A percentile compares a stretch with the other conserved stretches of the same genome.
Evolutionary conservation across 1,139 yeast species (phyloP).

Genomic region (Magnusiomyces tetraspermus): DNA sequence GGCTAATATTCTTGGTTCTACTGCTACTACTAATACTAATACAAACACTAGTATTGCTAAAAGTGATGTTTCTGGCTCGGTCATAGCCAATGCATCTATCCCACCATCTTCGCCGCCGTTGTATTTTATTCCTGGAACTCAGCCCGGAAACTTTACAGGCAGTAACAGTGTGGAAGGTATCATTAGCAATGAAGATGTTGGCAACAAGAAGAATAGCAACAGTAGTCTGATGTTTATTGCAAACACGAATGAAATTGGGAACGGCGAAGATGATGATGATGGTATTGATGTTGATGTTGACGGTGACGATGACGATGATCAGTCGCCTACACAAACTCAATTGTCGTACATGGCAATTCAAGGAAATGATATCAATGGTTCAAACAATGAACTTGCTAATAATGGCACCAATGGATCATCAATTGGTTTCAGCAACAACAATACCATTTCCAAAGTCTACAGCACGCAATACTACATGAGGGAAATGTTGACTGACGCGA

Average conservation of each 20-base stretch:
- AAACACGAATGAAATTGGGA: not conserved
- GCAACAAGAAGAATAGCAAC: not conserved
- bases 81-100: not conserved
- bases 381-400: not conserved
- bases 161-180: not conserved
- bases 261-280: not conserved
- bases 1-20: too few relatives aligned
- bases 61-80: too few relatives aligned
- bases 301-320: not conserved
- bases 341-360: not conserved
- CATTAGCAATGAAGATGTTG: not conserved
- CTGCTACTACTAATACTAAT: too few relatives aligned
- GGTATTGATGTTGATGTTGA: not conserved
- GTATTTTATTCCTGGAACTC: not conserved
- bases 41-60: too few relatives aligned
- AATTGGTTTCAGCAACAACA: not conserved
- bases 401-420: too few relatives aligned
- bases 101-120: too few relatives aligned
- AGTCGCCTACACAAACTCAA: not conserved
- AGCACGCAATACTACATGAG: conserved; percentile 12
- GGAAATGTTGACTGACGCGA: conserved; percentile 8
- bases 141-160: not conserved
- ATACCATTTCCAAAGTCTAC: not conserved
- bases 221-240: too few relatives aligned
- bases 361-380: not conserved